These are phyloP conservation scores for Cardiospermum halicacabum DNA, from an alignment of 345 rosid species.

Conservation along the genomic window DNA sequence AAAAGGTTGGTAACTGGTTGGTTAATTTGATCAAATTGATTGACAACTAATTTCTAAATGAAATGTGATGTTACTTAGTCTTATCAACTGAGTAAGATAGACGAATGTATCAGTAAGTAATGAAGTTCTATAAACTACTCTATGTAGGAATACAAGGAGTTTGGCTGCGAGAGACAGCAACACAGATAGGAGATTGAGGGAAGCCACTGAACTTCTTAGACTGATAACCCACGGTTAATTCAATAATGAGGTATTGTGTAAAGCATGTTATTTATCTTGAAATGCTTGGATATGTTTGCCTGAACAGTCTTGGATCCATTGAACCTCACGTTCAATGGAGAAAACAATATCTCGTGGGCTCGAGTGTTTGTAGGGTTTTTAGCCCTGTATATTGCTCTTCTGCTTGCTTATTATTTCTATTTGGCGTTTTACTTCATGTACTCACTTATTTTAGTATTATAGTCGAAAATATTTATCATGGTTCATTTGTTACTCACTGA, in stretches of 20 bases:
- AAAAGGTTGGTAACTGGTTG: slow-evolving; percentile 47
- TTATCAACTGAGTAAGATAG: not conserved
- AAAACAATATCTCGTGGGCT: not conserved
- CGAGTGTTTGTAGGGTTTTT: not conserved
- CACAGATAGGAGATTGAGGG: slow-evolving; percentile 54
- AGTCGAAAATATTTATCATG: too few species aligned
- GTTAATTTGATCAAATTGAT: slow-evolving; percentile 2
- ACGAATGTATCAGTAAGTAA: not conserved
- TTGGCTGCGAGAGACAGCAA: slow-evolving; percentile 39
- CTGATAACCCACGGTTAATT: slow-evolving; percentile 24
- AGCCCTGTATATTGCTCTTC: not conserved
- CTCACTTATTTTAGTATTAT: too few species aligned
- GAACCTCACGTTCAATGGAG: slow-evolving; percentile 4
- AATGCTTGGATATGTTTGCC: not conserved
- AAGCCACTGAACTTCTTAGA: slow-evolving; percentile 52
- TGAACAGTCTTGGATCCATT: not conserved
- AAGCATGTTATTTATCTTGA: not conserved
- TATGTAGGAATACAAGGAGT: slow-evolving; percentile 47
- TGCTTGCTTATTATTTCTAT: too few species aligned
- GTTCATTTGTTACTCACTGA: too few species aligned
- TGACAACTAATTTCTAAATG: too few species aligned
- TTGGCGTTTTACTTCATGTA: too few species aligned
- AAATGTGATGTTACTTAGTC: too few species aligned
- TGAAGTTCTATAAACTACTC: not conserved
- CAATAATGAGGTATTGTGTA: not conserved